Base-by-base conservation (phyloP, 2,329 filamentous ascomycete genomes). In the Pseudocercospora musae region DNA sequence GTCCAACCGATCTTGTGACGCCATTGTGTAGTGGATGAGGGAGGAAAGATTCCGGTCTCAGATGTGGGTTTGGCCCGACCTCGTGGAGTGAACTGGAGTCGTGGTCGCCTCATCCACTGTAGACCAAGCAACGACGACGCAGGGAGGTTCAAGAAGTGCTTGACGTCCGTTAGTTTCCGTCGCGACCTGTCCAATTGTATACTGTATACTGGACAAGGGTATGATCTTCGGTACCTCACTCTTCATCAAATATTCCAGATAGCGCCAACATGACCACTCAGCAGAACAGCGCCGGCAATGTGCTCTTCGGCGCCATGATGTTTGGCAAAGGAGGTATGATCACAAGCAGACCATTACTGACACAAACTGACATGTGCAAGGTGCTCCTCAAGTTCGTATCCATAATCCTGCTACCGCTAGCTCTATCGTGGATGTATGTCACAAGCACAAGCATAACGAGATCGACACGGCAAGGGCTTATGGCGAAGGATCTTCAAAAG, bases 241-340 rank as follows among this genome's bases (percentile, higher is more conserved):
- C 46, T n/a, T n/a, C n/a, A n/a, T n/a, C n/a, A n/a, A n/a, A n/a
- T n/a, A n/a, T n/a, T n/a, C n/a, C n/a, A n/a, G n/a, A n/a, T n/a
- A n/a, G n/a, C n/a, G n/a, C n/a, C 64, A 65, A 54, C 37, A 68
- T 69, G 68, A 66, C 66, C 63, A 56, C 62, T 31, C 37, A 65
- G 52, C 68, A 70, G 46, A 70, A 69, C 46, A 67, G 59, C 27
- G 59, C 62, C 56, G 61, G 69, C 48, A 69, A 70, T 60, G 64
- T 69, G 23, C 66, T 69, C 27, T 69, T 70, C 55, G 68, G 68
- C 15, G 68, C 68, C 54, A 70, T 69, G 67, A 69, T 66, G 10
- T 63, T 68, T 57, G 66, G 66, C 37, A 57, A 44, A 23, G 57
- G 54, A 57, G 44, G 46, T 49, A 33, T 10, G 60, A 53, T 23